Conservation (phyloP, 371 early-diverging fungal species). For the Mycotypha africana region DNA sequence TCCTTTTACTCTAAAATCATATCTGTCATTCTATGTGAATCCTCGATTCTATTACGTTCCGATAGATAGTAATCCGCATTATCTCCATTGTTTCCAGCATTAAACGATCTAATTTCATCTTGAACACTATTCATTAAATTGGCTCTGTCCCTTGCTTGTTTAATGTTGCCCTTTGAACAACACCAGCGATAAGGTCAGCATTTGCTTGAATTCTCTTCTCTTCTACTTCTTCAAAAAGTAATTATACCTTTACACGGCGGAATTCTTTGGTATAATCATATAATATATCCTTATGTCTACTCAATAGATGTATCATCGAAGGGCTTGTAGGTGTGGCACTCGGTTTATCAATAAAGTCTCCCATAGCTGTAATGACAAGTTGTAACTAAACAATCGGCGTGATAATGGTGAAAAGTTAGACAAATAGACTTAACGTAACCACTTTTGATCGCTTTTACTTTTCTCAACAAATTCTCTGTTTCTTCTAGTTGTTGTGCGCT, state of each 20-base stretch:
- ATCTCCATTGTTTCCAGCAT: slow-evolving; percentile 28
- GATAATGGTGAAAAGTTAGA: too few relatives aligned
- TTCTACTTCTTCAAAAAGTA: too few relatives aligned
- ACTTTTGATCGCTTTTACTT: slow-evolving; percentile 33
- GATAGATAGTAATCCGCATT: slow-evolving; percentile 52
- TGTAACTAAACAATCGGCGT: too few relatives aligned
- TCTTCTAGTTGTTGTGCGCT: slow-evolving; percentile 50
- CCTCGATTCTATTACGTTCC: slow-evolving; percentile 57
- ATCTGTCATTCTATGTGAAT: slow-evolving; percentile 61
- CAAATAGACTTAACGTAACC: neutral
- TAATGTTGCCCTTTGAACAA: slow-evolving; percentile 42
- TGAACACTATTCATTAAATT: slow-evolving; percentile 56
- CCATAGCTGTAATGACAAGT: slow-evolving; percentile 45
- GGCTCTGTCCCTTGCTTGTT: slow-evolving; percentile 55
- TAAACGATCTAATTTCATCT: slow-evolving; percentile 51
- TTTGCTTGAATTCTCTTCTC: neutral
- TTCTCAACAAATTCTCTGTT: slow-evolving; percentile 51
- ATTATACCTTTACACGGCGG: slow-evolving; percentile 48
- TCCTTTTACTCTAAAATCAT: slow-evolving; percentile 51
- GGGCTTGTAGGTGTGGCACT: slow-evolving; percentile 52
- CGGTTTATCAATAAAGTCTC: slow-evolving; percentile 48
- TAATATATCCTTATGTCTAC: slow-evolving; percentile 67
- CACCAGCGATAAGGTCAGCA: neutral
- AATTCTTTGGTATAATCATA: slow-evolving; percentile 69
- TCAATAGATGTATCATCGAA: slow-evolving; percentile 64